Conservation (phyloP, 441 rosid genomes). For the Populus tomentosa region DNA sequence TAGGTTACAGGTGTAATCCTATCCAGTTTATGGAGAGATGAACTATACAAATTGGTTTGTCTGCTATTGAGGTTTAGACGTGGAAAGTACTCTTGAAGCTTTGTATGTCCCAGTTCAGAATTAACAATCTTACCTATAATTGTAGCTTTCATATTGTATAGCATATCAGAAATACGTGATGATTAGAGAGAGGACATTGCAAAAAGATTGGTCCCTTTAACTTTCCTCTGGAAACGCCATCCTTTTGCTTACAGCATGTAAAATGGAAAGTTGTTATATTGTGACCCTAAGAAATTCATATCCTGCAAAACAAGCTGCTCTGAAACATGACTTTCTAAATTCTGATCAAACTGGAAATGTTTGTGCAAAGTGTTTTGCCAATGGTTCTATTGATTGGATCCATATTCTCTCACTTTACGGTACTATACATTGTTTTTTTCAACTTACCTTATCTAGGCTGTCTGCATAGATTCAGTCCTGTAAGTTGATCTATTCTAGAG, state of each 20-base stretch:
- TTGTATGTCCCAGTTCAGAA: not conserved
- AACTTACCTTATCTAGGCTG: too few relatives aligned
- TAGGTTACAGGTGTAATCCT: not conserved
- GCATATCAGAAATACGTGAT: not conserved
- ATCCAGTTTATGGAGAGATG: not conserved
- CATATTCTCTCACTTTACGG: too few relatives aligned
- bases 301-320: too few relatives aligned
- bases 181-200: not conserved
- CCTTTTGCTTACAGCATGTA: not conserved
- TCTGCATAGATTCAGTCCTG: too few relatives aligned
- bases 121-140: not conserved
- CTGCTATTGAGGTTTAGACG: not conserved
- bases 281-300: too few relatives aligned
- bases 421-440: too few relatives aligned
- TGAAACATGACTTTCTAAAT: too few relatives aligned
- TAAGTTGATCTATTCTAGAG: too few relatives aligned
- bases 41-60: not conserved
- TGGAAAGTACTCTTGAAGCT: constrained; percentile 3
- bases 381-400: too few relatives aligned
- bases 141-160: not conserved
- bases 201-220: not conserved
- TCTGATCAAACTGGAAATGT: too few relatives aligned
- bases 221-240: not conserved
- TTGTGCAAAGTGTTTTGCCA: too few relatives aligned
- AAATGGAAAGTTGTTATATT: too few relatives aligned